Evolutionary conservation across 2,329 filamentous ascomycete genomes (phyloP).

Genomic region (Shiraia bambusicola): DNA sequence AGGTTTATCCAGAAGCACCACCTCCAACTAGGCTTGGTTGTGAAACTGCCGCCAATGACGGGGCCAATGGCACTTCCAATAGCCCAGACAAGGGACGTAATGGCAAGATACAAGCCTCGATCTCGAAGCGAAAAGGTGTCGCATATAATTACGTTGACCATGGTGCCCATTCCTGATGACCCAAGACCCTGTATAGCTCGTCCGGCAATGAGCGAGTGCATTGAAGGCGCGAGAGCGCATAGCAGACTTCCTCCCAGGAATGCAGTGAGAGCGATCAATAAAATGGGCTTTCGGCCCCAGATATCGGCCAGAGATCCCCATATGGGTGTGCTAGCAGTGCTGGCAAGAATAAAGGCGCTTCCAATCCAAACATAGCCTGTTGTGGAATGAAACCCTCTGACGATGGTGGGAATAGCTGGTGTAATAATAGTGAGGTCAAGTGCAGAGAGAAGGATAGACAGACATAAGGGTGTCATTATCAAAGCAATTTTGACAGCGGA

Average conservation of each 20-base stretch:
- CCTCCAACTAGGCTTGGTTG: slow-evolving; percentile 45
- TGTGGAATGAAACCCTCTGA: slow-evolving; percentile 60
- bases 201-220: slow-evolving; percentile 54
- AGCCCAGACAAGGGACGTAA: slow-evolving; percentile 54
- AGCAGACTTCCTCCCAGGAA: slow-evolving; percentile 53
- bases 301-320: slow-evolving; percentile 62
- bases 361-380: slow-evolving; percentile 74
- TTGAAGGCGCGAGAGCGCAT: slow-evolving; percentile 48
- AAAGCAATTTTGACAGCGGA: background rate
- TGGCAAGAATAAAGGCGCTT: slow-evolving; percentile 66
- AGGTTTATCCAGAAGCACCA: slow-evolving; percentile 44
- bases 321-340: slow-evolving; percentile 62
- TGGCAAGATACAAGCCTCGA: slow-evolving; percentile 50
- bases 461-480: slow-evolving; percentile 14
- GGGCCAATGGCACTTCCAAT: slow-evolving; percentile 52
- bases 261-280: slow-evolving; percentile 48
- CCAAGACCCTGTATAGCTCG: slow-evolving; percentile 54
- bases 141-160: slow-evolving; percentile 52
- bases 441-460: slow-evolving; percentile 31
- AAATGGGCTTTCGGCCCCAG: slow-evolving; percentile 55
- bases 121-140: slow-evolving; percentile 54
- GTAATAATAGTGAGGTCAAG: slow-evolving; percentile 57
- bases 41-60: slow-evolving; percentile 52
- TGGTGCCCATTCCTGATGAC: slow-evolving; percentile 52
- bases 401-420: slow-evolving; percentile 64